Conservation (phyloP, 2,329 filamentous ascomycete genomes). For the Venturia nashicola region DNA sequence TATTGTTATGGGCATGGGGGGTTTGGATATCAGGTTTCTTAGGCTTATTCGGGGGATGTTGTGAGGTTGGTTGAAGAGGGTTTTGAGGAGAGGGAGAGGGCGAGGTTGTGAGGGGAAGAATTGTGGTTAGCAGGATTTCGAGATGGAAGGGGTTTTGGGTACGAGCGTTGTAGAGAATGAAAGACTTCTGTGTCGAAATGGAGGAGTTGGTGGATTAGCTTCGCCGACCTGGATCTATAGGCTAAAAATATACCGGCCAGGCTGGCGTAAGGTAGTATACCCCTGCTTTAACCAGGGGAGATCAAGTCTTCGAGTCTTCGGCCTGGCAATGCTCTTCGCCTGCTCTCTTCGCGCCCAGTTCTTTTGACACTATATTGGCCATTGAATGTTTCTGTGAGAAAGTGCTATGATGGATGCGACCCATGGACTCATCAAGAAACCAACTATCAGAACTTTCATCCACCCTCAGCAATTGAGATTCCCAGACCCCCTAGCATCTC, state of each 20-base stretch:
- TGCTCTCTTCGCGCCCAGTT: too few relatives aligned
- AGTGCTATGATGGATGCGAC: too few relatives aligned
- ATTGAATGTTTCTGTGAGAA: too few relatives aligned
- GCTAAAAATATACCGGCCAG: background rate
- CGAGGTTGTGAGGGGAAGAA: background rate
- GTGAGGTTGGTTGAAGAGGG: constrained; percentile 23
- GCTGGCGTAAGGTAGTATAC: background rate
- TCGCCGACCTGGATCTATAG: too few relatives aligned
- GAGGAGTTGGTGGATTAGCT: background rate
- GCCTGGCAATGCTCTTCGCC: background rate
- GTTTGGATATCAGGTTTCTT: constrained; percentile 53
- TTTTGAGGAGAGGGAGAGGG: background rate
- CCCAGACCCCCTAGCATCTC: too few relatives aligned
- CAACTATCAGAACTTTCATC: too few relatives aligned
- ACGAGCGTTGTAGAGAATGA: background rate
- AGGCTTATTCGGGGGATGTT: constrained; percentile 29
- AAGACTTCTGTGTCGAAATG: background rate
- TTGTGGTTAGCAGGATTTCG: background rate
- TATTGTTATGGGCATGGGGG: constrained; percentile 73
- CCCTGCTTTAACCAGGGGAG: background rate
- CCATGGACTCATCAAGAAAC: too few relatives aligned
- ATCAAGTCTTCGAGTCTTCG: background rate
- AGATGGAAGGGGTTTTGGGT: background rate
- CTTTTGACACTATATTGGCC: too few relatives aligned
- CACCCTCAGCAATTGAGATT: too few relatives aligned